phyloP scores from a whole-genome alignment of 2,329 filamentous ascomycete species.

The Orbilia ellipsospora region DNA sequence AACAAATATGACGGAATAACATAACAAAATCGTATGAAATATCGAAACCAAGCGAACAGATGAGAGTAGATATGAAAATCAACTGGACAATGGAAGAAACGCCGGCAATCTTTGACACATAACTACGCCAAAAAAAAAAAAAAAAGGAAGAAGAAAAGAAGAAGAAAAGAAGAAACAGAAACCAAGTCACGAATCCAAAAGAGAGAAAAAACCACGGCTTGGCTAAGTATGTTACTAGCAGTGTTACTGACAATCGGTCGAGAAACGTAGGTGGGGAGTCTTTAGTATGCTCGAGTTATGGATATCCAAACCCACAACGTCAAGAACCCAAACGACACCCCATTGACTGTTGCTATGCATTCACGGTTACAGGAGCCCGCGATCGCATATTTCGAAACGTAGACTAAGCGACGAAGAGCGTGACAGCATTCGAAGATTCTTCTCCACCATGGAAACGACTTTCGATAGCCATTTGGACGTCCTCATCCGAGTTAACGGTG shows the following conservation, averaged over 20 bases:
- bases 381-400: no score
- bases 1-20: no score
- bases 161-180: background rate
- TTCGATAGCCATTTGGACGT: conserved; percentile 88
- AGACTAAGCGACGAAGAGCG: conserved; percentile 44
- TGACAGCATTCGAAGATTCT: conserved; percentile 45
- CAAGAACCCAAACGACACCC: no score
- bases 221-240: no score
- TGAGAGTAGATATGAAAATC: background rate
- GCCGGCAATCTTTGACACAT: conserved; percentile 36
- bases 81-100: conserved; percentile 10
- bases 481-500: conserved; percentile 93
- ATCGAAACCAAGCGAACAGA: background rate
- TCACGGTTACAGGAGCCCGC: no score
- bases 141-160: conserved; percentile 4
- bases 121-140: conserved; percentile 17
- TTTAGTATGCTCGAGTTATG: no score
- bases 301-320: no score
- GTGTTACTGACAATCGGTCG: no score
- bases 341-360: no score
- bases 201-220: no score
- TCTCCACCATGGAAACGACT: conserved; percentile 53
- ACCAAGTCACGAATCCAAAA: no score
- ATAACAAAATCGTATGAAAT: background rate
- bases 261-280: no score